Evolutionary conservation across 2,329 filamentous ascomycete genomes (phyloP).

Genomic region (Aureobasidium sp.): DNA sequence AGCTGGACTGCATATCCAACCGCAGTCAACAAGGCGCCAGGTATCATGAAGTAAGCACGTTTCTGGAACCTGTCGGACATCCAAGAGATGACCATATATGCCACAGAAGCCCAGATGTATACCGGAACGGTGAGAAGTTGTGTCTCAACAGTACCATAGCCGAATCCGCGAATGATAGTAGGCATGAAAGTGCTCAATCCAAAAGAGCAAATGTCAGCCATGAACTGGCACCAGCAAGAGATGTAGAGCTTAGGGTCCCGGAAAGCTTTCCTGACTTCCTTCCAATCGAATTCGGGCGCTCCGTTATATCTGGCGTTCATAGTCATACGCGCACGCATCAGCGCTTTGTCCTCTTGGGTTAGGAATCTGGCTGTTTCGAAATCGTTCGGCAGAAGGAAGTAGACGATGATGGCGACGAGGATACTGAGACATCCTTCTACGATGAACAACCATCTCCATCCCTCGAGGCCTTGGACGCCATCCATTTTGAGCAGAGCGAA

Average conservation of each 20-base stretch:
- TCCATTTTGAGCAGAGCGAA: constrained; percentile 80
- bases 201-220: constrained; percentile 79
- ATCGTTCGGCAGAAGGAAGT: constrained; percentile 68
- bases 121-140: constrained; percentile 83
- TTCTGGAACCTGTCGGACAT: constrained; percentile 73
- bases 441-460: constrained; percentile 79
- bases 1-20: constrained; percentile 62
- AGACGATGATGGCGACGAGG: constrained; percentile 60
- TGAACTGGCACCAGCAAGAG: constrained; percentile 65
- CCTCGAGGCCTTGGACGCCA: constrained; percentile 67
- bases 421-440: constrained; percentile 64
- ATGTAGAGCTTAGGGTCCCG: constrained; percentile 68
- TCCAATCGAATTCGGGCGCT: constrained; percentile 53
- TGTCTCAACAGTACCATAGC: constrained; percentile 71
- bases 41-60: constrained; percentile 69
- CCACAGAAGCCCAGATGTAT: constrained; percentile 75
- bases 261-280: constrained; percentile 72
- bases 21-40: constrained; percentile 69
- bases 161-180: constrained; percentile 78
- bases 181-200: constrained; percentile 83
- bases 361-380: constrained; percentile 72
- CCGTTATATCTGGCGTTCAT: constrained; percentile 6
- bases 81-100: constrained; percentile 71
- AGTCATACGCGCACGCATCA: constrained; percentile 48
- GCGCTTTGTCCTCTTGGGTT: constrained; percentile 61